Conservation (phyloP, 345 rosid genomes). For the Psidium friedrichsthalianum region DNA sequence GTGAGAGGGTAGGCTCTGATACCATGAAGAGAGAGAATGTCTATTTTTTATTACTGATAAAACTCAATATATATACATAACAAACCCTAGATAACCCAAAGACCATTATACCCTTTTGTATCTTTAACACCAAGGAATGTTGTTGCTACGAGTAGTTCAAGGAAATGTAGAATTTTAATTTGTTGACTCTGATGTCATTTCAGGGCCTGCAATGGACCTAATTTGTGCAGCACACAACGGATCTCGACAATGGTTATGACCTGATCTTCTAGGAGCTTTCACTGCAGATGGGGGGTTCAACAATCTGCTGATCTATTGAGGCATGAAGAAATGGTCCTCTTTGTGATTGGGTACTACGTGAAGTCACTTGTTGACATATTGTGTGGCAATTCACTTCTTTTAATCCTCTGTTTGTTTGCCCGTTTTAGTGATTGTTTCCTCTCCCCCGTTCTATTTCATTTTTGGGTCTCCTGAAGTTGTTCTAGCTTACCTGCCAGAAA, state of each 20-base stretch:
- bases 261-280: not conserved
- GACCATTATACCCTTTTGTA: too few species aligned
- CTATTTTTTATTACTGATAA: too few species aligned
- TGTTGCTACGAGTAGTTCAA: not conserved
- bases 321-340: not conserved
- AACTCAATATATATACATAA: too few species aligned
- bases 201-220: not conserved
- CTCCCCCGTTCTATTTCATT: not conserved
- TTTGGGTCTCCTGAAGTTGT: not conserved
- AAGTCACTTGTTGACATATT: not conserved
- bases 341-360: not conserved
- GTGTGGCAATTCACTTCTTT: not conserved
- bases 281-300: not conserved
- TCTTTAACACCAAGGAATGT: not conserved
- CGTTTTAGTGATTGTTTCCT: not conserved
- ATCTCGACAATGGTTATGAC: not conserved
- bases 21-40: too few species aligned
- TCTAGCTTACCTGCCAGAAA: not conserved
- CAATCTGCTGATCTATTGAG: not conserved
- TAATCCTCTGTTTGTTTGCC: not conserved
- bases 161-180: not conserved
- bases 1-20: too few species aligned
- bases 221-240: not conserved
- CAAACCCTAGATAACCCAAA: too few species aligned
- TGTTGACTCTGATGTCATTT: not conserved